These are phyloP conservation scores for Moricandia arvensis DNA, from an alignment of 345 rosid genomes.

Conservation along the genomic window DNA sequence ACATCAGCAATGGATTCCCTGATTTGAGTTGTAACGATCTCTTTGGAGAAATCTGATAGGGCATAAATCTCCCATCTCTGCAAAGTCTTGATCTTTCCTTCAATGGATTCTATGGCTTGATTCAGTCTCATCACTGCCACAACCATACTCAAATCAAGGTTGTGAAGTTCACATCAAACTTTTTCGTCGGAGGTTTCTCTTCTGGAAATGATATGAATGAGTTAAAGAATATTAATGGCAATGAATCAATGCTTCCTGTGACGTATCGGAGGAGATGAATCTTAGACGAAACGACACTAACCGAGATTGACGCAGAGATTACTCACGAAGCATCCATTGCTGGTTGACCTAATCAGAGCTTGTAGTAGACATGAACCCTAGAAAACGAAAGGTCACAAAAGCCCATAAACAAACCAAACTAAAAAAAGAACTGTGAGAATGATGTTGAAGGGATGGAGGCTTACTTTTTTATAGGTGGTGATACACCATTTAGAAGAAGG, in stretches of 20 bases:
- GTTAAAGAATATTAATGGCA: no score
- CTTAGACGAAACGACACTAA: no score
- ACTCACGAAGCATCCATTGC: neutral
- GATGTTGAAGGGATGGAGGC: neutral
- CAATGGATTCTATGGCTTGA: constrained; percentile 44
- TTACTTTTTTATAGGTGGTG: no score
- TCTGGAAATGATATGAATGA: neutral
- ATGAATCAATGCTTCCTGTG: no score
- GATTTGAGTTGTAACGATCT: constrained; percentile 66
- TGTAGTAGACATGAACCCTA: neutral
- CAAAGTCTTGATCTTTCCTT: constrained; percentile 48
- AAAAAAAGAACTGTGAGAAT: neutral
- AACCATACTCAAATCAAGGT: constrained; percentile 42
- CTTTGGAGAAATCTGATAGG: constrained; percentile 42
- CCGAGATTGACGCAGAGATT: no score
- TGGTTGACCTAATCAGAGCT: neutral
- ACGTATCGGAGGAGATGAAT: no score
- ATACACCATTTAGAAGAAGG: neutral
- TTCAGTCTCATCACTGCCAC: constrained; percentile 51
- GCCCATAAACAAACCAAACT: neutral
- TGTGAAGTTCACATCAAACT: constrained; percentile 48
- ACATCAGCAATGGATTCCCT: constrained; percentile 16
- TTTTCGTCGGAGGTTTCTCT: constrained; percentile 49
- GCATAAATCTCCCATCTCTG: constrained; percentile 47
- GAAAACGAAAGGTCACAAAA: neutral